These are phyloP conservation scores for Ceratocystis harringtonii DNA, from an alignment of 2,329 filamentous ascomycete genomes.

Conservation along the genomic window DNA sequence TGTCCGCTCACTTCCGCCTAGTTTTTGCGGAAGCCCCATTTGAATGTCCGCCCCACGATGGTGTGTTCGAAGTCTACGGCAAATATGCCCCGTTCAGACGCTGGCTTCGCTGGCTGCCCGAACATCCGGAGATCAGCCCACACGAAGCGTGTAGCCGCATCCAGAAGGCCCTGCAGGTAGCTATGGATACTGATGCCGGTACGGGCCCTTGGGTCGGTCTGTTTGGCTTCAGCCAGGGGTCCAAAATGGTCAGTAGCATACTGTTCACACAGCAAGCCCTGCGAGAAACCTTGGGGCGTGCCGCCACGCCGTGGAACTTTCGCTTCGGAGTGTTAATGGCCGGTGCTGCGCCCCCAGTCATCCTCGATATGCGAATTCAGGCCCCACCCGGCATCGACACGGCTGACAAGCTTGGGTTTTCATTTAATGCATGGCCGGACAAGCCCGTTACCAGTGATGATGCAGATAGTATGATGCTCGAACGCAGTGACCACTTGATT, in stretches of 20 bases:
- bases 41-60: conserved; percentile 43
- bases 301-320: conserved; percentile 28
- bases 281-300: conserved; percentile 24
- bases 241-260: conserved; percentile 44
- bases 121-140: conserved; percentile 39
- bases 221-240: conserved; percentile 53
- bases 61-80: conserved; percentile 49
- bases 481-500: conserved; percentile 31
- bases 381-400: conserved; percentile 19
- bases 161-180: conserved; percentile 26
- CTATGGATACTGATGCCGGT: conserved; percentile 40
- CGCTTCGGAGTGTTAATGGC: conserved; percentile 48
- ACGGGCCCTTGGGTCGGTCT: conserved; percentile 44
- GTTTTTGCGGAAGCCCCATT: conserved; percentile 60
- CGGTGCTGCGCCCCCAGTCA: conserved; percentile 44
- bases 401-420: conserved; percentile 23
- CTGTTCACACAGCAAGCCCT: conserved; percentile 47
- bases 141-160: conserved; percentile 28
- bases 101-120: conserved; percentile 46
- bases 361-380: conserved; percentile 28
- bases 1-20: conserved; percentile 48
- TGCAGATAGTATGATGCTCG: conserved; percentile 24
- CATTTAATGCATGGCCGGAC: conserved; percentile 31
- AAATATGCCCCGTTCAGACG: conserved; percentile 49
- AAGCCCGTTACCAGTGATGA: conserved; percentile 1